Percentiles rank a stretch among this genome's conserved stretches.
Evolutionary conservation across 2,329 filamentous ascomycete species (phyloP).

Genomic region (Aureobasidium sp.): DNA sequence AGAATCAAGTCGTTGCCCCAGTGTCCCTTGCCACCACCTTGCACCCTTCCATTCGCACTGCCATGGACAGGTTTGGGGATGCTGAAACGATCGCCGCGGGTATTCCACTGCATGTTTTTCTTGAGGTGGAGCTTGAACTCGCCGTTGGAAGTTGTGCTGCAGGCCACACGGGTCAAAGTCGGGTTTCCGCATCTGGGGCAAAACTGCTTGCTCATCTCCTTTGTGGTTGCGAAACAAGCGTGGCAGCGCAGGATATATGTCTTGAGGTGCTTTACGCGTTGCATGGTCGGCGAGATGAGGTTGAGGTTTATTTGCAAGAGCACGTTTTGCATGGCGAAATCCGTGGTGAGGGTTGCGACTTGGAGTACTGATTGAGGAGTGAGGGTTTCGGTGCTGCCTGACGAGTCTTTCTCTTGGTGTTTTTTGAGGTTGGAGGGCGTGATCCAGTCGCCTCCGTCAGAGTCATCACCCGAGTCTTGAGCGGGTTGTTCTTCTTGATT

Average conservation of each 20-base stretch:
- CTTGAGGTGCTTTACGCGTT: constrained; percentile 76
- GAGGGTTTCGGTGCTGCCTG: constrained; percentile 36
- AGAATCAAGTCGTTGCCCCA: constrained; percentile 83
- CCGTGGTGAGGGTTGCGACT: constrained; percentile 85
- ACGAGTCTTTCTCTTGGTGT: constrained; percentile 63
- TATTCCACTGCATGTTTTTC: constrained; percentile 95
- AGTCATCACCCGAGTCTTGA: constrained; percentile 38
- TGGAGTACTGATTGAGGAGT: constrained; percentile 62
- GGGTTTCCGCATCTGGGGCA: constrained; percentile 85
- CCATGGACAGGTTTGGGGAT: constrained; percentile 86
- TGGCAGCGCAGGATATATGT: constrained; percentile 91
- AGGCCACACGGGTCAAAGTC: constrained; percentile 76
- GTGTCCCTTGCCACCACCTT: constrained; percentile 69
- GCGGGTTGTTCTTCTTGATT: constrained; percentile 22
- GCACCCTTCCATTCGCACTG: constrained; percentile 67
- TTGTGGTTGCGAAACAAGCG: constrained; percentile 79
- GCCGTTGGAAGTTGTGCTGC: constrained; percentile 73
- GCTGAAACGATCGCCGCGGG: constrained; percentile 82
- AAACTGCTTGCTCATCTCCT: constrained; percentile 83
- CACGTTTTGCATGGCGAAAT: constrained; percentile 98
- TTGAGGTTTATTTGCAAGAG: constrained; percentile 91
- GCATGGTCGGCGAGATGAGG: constrained; percentile 69
- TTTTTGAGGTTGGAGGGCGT: constrained; percentile 87
- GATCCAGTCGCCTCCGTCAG: constrained; percentile 71
- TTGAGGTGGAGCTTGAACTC: constrained; percentile 82